Percentiles rank a stretch among this genome's conserved stretches.
Evolutionary conservation across 345 rosid genomes (phyloP).

Genomic region (Rhodamnia argentea): DNA sequence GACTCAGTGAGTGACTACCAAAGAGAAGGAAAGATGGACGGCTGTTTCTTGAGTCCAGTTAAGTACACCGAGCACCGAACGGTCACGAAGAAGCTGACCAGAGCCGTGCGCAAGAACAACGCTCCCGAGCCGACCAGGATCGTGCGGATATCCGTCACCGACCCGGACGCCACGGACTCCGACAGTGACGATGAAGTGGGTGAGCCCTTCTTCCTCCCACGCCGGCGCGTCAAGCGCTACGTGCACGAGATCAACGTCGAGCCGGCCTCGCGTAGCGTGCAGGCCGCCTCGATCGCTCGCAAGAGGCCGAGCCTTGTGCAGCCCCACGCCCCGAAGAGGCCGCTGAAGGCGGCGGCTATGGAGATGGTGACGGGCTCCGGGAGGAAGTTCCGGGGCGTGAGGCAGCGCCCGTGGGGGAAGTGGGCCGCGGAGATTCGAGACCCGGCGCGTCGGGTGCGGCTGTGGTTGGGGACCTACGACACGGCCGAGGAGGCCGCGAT

Average conservation of each 20-base stretch:
- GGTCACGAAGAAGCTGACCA: constrained; percentile 35
- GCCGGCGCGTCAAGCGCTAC: constrained; percentile 57
- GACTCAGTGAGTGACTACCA: background rate
- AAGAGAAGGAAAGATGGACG: constrained; percentile 16
- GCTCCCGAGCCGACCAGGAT: constrained; percentile 3
- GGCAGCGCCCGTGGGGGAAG: constrained; percentile 98
- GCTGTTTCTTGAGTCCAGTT: constrained; percentile 36
- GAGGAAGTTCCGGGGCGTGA: constrained; percentile 80
- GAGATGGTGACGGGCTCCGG: background rate
- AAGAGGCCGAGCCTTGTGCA: constrained; percentile 7
- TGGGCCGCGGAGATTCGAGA: constrained; percentile 99
- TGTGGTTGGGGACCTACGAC: constrained; percentile 87
- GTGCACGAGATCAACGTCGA: constrained; percentile 66
- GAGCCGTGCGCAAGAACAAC: background rate
- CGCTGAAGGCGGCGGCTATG: background rate
- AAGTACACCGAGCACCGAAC: constrained; percentile 62
- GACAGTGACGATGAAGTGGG: constrained; percentile 76
- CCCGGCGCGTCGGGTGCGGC: constrained; percentile 72
- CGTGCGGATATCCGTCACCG: constrained; percentile 52
- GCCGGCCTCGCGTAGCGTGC: constrained; percentile 6
- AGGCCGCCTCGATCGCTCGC: constrained; percentile 4
- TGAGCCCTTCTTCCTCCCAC: constrained; percentile 5
- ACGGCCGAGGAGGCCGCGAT: constrained; percentile 98
- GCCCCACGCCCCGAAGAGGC: background rate
- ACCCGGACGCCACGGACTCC: constrained; percentile 86